These are phyloP conservation scores for Drechslera avenae DNA, from an alignment of 2,329 filamentous ascomycete genomes.

Conservation along the genomic window DNA sequence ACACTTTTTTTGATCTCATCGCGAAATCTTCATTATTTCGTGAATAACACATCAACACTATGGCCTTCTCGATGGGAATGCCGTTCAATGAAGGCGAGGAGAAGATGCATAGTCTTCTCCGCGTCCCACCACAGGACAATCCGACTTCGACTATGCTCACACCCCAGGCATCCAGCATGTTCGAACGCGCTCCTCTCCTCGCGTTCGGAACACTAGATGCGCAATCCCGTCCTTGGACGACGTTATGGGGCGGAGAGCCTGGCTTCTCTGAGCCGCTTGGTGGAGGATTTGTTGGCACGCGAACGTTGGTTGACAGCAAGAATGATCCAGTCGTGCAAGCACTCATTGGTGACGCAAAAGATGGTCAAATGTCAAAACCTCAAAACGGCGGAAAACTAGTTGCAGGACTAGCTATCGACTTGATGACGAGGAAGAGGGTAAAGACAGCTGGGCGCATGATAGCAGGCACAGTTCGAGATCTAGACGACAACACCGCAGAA, in stretches of 20 bases:
- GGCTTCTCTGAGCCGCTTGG: constrained; percentile 71
- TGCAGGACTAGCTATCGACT: constrained; percentile 65
- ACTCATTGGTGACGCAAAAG: constrained; percentile 58
- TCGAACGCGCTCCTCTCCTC: constrained; percentile 68
- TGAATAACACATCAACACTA: constrained; percentile 16
- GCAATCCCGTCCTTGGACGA: constrained; percentile 72
- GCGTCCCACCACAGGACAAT: constrained; percentile 64
- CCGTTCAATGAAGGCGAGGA: constrained; percentile 70
- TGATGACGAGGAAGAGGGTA: constrained; percentile 70
- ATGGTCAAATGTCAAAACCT: constrained; percentile 45
- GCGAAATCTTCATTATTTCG: no score
- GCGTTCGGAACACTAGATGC: constrained; percentile 74
- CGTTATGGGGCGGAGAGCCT: constrained; percentile 74
- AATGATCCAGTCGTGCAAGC: constrained; percentile 73
- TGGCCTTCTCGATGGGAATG: constrained; percentile 53
- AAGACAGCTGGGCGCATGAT: constrained; percentile 75
- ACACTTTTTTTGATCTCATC: no score
- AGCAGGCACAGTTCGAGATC: constrained; percentile 60
- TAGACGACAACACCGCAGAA: constrained; percentile 33
- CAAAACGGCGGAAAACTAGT: constrained; percentile 57
- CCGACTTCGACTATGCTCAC: constrained; percentile 70
- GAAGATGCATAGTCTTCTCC: constrained; percentile 67
- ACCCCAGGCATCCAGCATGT: constrained; percentile 63
- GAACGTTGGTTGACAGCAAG: constrained; percentile 62
- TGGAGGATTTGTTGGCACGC: constrained; percentile 67